A percentile compares a stretch with the other conserved stretches of the same genome.
These are phyloP conservation scores for Panicum miliaceum DNA, from an alignment of 176 grass and related monocot genomes.

Conservation along the genomic window DNA sequence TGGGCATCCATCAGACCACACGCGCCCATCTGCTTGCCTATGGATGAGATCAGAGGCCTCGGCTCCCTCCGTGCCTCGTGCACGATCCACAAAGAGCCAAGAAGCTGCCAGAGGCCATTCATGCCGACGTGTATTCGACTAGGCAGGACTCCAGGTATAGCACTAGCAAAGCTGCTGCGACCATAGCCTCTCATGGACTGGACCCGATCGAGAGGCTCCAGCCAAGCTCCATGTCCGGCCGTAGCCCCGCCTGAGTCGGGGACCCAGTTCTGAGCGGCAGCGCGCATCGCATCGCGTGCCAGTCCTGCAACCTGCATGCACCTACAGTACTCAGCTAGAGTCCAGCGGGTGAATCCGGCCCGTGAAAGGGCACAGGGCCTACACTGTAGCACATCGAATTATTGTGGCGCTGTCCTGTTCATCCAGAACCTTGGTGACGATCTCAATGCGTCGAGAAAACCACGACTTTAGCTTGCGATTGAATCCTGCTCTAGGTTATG, in stretches of 20 bases:
- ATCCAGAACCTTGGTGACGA: too few relatives aligned
- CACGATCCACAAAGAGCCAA: background rate
- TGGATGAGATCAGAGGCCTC: background rate
- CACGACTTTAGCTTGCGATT: background rate
- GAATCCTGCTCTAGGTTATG: background rate
- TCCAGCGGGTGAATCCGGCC: background rate
- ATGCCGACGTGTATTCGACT: background rate
- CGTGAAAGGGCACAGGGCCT: background rate
- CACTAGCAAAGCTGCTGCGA: background rate
- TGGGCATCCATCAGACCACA: background rate
- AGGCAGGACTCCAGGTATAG: background rate
- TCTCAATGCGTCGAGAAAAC: background rate
- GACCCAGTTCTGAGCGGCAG: background rate
- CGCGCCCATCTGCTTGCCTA: background rate
- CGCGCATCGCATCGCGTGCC: background rate
- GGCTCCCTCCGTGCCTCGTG: background rate
- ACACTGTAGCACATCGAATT: background rate
- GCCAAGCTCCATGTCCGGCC: background rate
- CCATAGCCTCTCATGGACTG: background rate
- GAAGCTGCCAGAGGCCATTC: background rate
- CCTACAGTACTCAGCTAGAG: background rate
- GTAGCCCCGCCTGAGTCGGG: background rate
- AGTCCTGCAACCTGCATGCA: background rate
- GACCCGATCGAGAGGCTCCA: background rate
- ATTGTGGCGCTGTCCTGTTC: slow-evolving; percentile 8